These are phyloP conservation scores for Angomonas ambiguus DNA, from an alignment of 208 protist genomes.

Conservation along the genomic window DNA sequence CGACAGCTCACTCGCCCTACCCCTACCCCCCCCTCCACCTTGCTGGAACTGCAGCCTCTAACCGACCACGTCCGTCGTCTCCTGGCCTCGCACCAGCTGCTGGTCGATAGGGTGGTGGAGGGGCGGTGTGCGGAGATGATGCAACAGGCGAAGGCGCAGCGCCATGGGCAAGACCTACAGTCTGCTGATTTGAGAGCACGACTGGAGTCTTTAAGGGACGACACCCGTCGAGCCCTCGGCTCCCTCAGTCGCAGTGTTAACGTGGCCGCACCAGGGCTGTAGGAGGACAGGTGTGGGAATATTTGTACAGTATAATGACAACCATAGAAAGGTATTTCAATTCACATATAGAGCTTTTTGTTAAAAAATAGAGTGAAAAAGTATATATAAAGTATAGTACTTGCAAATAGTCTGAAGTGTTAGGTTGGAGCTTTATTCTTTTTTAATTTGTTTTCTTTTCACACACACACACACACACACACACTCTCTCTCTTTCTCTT, in stretches of 20 bases:
- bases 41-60: slow-evolving; percentile 22
- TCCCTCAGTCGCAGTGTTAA: slow-evolving; percentile 67
- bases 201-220: slow-evolving; percentile 40
- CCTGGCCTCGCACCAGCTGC: slow-evolving; percentile 61
- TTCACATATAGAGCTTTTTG: neutral
- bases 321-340: neutral
- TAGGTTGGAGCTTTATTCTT: no score
- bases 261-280: slow-evolving; percentile 56
- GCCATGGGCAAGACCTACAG: slow-evolving; percentile 47
- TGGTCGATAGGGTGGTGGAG: slow-evolving; percentile 64
- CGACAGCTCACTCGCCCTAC: neutral
- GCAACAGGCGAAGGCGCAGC: slow-evolving; percentile 20
- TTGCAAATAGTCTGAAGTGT: neutral
- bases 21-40: neutral
- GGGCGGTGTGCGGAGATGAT: slow-evolving; percentile 53
- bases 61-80: slow-evolving; percentile 65
- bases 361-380: neutral
- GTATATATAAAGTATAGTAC: neutral
- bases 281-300: no score
- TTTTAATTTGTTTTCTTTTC: no score
- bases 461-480: no score
- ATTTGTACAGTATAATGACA: slow-evolving; percentile 4
- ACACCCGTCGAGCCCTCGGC: slow-evolving; percentile 60
- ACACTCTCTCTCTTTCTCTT: no score
- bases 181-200: slow-evolving; percentile 50